A percentile compares a stretch with the other conserved stretches of the same genome.
These are phyloP conservation scores for Penicillium fimorum DNA, from an alignment of 495 filamentous ascomycete genomes.

Conservation along the genomic window DNA sequence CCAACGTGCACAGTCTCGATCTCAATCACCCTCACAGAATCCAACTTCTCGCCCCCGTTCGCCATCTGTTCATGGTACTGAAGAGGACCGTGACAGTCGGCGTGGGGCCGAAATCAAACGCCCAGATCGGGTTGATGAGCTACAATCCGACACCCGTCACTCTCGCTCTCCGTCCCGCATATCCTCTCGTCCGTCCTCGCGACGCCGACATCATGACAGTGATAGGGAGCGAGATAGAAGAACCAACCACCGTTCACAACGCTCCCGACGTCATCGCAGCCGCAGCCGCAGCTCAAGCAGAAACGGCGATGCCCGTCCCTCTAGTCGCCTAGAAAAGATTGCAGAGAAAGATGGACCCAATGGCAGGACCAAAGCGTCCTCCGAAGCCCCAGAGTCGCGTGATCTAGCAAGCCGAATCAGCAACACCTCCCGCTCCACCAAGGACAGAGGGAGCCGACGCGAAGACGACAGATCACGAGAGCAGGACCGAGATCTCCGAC, in stretches of 20 bases:
- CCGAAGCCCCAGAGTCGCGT: conserved; percentile 12
- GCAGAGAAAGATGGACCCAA: conserved; percentile 21
- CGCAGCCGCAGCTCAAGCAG: conserved; percentile 33
- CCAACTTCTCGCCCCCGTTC: conserved; percentile 60
- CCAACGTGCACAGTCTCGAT: conserved; percentile 36
- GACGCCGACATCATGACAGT: conserved; percentile 48
- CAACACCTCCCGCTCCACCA: conserved; percentile 33
- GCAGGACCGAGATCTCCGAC: conserved; percentile 26
- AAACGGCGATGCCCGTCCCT: conserved; percentile 27
- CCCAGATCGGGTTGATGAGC: conserved; percentile 6
- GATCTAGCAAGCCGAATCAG: conserved; percentile 29
- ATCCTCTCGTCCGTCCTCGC: conserved; percentile 51
- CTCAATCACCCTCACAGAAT: conserved; percentile 50
- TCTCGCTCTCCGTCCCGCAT: conserved; percentile 53
- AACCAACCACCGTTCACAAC: conserved; percentile 42
- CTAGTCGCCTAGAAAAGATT: conserved; percentile 23
- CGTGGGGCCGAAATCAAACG: conserved; percentile 41
- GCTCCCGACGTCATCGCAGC: conserved; percentile 50
- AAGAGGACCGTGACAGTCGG: conserved; percentile 47
- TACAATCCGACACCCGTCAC: conserved; percentile 23
- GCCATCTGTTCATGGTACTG: conserved; percentile 44
- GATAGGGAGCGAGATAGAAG: conserved; percentile 38
- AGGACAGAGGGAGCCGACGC: conserved; percentile 42
- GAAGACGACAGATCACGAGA: conserved; percentile 33
- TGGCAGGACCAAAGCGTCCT: conserved; percentile 20